Base-by-base conservation (phyloP, 2,329 filamentous ascomycete species). In the Beauveria brongniartii region DNA sequence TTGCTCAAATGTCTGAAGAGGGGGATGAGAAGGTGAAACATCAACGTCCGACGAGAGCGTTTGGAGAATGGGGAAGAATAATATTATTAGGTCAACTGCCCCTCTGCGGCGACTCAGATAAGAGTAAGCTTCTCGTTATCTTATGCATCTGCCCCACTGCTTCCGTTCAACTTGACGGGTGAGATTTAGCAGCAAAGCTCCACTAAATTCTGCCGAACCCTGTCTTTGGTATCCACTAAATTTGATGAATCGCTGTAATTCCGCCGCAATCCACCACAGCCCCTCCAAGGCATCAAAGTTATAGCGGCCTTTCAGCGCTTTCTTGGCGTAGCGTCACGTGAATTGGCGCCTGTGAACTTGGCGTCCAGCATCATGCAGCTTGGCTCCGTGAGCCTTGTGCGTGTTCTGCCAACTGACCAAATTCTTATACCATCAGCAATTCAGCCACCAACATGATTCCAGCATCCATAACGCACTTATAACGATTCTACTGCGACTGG, bases 101-200 rank as follows among this genome's bases (percentile, higher is more conserved):
- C 56, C 56, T 59, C 56, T 50, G 46, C 37, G 26, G 28, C 51
- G 14, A 14, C n/a, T 44, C 22, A 52, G 56, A 59, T 53, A 59
- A 59, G 46, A 59, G 48, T 53, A 59, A 59, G 56, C 56, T 59
- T 50, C 37, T 46, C 48, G 56, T 53, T 59, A 59, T 59, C 56
- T 59, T 44, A 37, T 24, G 40, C 47, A 59, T 44, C 40, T 59
- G 24, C 40, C 56, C 56, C 56, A 59, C 56, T 59, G 30, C 34
- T 58, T 18, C 55, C 34, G 34, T 22, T n/a, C 18, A 14, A 30
- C 51, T 26, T 28, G 34, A 28, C 34, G 20, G 37, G 37, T 43
- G 34, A 34, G 37, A 30, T 37, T 43, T 43, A n/a, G 28, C 10
- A 10, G 7, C 20, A 22, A 7, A 16, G 44, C 12, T 24, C 44